Percentiles rank a stretch among this genome's conserved stretches.
Conservation (phyloP, 2,329 filamentous ascomycete genomes). For the Aspergillus sp. region DNA sequence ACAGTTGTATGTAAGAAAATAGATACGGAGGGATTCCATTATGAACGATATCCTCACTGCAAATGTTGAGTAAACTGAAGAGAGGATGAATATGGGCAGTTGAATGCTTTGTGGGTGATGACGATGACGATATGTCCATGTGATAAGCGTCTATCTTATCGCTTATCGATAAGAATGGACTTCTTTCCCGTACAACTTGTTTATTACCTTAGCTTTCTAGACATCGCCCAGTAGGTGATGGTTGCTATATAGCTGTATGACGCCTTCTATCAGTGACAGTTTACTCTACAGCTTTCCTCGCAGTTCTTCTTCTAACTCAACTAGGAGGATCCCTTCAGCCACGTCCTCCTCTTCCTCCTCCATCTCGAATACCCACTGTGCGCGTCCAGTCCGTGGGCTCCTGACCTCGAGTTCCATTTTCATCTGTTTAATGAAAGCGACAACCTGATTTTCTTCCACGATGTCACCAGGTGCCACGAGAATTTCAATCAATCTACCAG, state of each 20-base stretch:
- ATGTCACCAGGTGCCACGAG: slow-evolving; percentile 54
- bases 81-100: neutral
- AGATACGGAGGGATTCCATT: slow-evolving; percentile 62
- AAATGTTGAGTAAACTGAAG: neutral
- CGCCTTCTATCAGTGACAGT: neutral
- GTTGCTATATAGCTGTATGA: neutral
- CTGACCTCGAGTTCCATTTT: slow-evolving; percentile 69
- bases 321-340: slow-evolving; percentile 55
- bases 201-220: neutral
- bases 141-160: neutral
- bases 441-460: slow-evolving; percentile 51
- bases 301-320: slow-evolving; percentile 45
- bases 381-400: slow-evolving; percentile 47
- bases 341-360: slow-evolving; percentile 55
- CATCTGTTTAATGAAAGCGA: slow-evolving; percentile 65
- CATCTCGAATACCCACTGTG: slow-evolving; percentile 54
- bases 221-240: neutral
- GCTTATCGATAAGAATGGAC: neutral
- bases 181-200: neutral
- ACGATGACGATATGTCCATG: neutral
- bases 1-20: slow-evolving; percentile 89
- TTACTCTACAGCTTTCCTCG: slow-evolving; percentile 31
- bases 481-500: slow-evolving; percentile 61
- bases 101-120: neutral
- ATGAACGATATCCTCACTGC: neutral